Evolutionary conservation across 495 filamentous ascomycete genomes (phyloP).

Genomic region (Tuber magnatum): DNA sequence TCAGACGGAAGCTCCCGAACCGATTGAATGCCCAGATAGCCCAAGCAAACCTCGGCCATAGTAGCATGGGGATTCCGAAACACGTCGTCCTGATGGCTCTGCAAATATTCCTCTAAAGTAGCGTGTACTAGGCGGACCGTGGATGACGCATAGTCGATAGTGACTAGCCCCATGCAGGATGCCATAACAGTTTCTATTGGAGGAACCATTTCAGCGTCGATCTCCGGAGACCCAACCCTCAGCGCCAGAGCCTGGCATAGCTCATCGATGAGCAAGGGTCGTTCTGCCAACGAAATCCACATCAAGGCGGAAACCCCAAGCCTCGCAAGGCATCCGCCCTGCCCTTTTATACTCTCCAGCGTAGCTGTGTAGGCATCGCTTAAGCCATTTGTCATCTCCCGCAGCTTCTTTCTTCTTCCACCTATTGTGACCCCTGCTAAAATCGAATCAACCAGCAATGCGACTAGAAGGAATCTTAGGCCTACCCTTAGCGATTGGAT

Average conservation of each 20-base stretch:
- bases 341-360: background rate
- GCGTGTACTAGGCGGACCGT: background rate
- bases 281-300: background rate
- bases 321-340: background rate
- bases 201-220: background rate
- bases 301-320: background rate
- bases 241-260: background rate
- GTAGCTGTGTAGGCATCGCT: background rate
- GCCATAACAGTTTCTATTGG: background rate
- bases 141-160: background rate
- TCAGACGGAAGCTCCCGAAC: background rate
- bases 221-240: background rate
- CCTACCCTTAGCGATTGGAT: background rate
- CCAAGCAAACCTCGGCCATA: background rate
- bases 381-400: background rate
- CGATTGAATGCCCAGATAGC: background rate
- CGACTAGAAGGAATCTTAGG: background rate
- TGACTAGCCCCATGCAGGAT: background rate
- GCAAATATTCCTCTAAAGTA: background rate
- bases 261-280: background rate
- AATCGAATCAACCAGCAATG: background rate
- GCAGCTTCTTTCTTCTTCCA: background rate
- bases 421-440: background rate
- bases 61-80: background rate
- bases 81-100: background rate